A percentile compares a stretch with the other conserved stretches of the same genome.
Conservation (phyloP, 495 filamentous ascomycete genomes). For the Pyronema domesticum region DNA sequence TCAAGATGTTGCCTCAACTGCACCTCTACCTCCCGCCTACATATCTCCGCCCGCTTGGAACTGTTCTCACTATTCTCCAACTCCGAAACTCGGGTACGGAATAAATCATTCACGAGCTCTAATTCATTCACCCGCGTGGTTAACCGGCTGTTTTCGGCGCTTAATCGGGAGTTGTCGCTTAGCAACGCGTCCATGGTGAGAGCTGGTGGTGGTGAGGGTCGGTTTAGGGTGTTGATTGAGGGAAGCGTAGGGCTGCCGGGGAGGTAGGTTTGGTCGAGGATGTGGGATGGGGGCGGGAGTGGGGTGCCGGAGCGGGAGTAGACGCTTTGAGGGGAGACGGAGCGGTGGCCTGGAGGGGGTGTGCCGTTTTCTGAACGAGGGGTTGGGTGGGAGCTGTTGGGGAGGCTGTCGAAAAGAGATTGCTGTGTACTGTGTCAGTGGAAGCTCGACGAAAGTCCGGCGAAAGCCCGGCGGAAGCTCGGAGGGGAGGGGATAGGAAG, state of each 20-base stretch:
- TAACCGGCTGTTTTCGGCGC: constrained; percentile 53
- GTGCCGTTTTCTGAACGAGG: constrained; percentile 41
- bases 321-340: constrained; percentile 61
- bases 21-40: constrained; percentile 34
- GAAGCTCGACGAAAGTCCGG: neutral
- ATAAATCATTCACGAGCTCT: constrained; percentile 89
- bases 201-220: constrained; percentile 25
- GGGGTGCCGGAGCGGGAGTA: constrained; percentile 56
- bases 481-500: neutral
- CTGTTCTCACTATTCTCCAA: constrained; percentile 63
- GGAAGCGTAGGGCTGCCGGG: constrained; percentile 34
- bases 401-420: constrained; percentile 35
- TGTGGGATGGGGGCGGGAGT: constrained; percentile 50
- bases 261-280: constrained; percentile 50
- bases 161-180: constrained; percentile 37
- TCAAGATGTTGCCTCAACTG: constrained; percentile 52
- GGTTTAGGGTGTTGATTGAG: constrained; percentile 19
- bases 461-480: too few relatives aligned
- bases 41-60: constrained; percentile 41
- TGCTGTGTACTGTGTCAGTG: constrained; percentile 6
- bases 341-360: constrained; percentile 43
- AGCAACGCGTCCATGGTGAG: constrained; percentile 65
- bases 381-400: constrained; percentile 27
- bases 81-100: constrained; percentile 70
- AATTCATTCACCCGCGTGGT: constrained; percentile 86